Evolutionary conservation across 2,329 filamentous ascomycete genomes (phyloP), one percentile per base, ranked within the genome.

Genomic region (Polychaeton citri): DNA sequence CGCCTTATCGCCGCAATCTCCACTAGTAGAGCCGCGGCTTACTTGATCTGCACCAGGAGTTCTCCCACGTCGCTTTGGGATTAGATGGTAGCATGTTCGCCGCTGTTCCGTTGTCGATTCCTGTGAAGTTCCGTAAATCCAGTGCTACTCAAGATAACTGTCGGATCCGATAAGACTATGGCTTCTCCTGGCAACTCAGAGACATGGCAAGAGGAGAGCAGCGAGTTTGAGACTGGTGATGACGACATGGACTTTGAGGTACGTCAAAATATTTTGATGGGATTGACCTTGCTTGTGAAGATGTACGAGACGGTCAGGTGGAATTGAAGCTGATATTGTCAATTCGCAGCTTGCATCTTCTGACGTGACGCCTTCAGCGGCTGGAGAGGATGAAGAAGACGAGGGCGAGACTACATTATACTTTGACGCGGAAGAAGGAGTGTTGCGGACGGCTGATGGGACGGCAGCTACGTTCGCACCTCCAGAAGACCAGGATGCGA

Each of bases 221-320:
- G 30, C 56, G 57, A 28, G 12, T 28, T 12, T 7, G 24, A 28
- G 24, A 28, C 24, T 38, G 58, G 58, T 45, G 62, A 65, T 57
- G 58, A 58, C 44, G 62, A 65, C 57, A 66, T 68, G 60, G 66
- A 69, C 43, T 67, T 63, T 53, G 57, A 67, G 47, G 51, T 54
- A 40, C 10, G 20, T 30, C 8, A 34, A 21, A 13, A 18, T 38
- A 21, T 32, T 10, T 21, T 30, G 40, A 16, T n/a, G 17, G 13
- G n/a, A 16, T 32, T n/a, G 21, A 34, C 17, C n/a, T n/a, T n/a
- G n/a, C n/a, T n/a, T n/a, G n/a, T n/a, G n/a, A n/a, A n/a, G n/a
- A n/a, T n/a, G n/a, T n/a, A n/a, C n/a, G n/a, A n/a, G n/a, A n/a
- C n/a, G n/a, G n/a, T n/a, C n/a, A n/a, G n/a, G n/a, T n/a, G n/a